Evolutionary conservation across 768 basidiomycete genomes (phyloP).

Genomic region (Termitomyces sp.): DNA sequence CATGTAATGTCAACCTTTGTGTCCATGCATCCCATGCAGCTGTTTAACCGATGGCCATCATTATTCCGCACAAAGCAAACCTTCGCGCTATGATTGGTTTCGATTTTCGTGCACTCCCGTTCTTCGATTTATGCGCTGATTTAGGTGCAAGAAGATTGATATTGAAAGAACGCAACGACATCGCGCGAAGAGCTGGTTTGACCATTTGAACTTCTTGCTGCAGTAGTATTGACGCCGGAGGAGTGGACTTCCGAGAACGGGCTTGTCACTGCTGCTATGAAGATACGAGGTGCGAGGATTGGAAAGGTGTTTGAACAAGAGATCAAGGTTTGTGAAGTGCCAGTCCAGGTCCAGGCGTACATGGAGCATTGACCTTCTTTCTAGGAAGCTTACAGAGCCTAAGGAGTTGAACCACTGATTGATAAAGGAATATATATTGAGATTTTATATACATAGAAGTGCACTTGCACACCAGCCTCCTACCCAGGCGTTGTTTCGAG

Average conservation of each 20-base stretch:
- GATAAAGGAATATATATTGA: background rate
- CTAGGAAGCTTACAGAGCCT: background rate
- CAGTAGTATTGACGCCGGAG: slow-evolving; percentile 69
- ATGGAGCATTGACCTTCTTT: background rate
- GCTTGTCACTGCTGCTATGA: slow-evolving; percentile 87
- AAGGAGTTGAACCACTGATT: background rate
- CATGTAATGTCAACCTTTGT: slow-evolving; percentile 74
- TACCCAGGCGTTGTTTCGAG: too few relatives aligned
- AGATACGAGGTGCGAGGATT: slow-evolving; percentile 75
- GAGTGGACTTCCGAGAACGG: slow-evolving; percentile 92
- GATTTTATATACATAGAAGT: too few relatives aligned
- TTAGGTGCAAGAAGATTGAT: slow-evolving; percentile 50
- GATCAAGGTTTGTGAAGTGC: slow-evolving; percentile 47
- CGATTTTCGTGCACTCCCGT: slow-evolving; percentile 3
- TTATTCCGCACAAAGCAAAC: slow-evolving; percentile 75
- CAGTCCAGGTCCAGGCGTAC: background rate
- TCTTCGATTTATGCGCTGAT: slow-evolving; percentile 54
- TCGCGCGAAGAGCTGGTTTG: slow-evolving; percentile 83
- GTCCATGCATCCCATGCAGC: slow-evolving; percentile 73
- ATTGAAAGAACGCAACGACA: slow-evolving; percentile 65
- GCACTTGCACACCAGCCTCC: background rate
- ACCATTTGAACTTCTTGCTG: slow-evolving; percentile 68
- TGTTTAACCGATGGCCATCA: slow-evolving; percentile 76
- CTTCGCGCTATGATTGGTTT: slow-evolving; percentile 34
- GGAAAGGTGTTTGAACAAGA: slow-evolving; percentile 57